Conservation (phyloP, 2,329 filamentous ascomycete genomes). For the Emericellopsis cladophorae region DNA sequence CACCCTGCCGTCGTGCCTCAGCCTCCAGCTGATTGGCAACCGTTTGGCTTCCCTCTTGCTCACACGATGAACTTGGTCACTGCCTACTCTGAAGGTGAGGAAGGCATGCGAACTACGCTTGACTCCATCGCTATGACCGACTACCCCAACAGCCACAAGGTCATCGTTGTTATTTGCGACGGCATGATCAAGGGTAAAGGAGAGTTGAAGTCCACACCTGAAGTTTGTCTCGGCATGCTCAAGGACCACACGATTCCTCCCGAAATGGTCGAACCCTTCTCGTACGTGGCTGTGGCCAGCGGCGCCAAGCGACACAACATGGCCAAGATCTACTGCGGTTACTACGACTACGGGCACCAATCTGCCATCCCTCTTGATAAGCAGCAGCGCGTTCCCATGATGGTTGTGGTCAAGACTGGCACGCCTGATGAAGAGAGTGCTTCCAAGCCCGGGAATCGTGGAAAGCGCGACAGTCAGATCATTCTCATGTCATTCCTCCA, state of each 20-base stretch:
- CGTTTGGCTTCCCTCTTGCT: slow-evolving; percentile 87
- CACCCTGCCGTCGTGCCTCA: slow-evolving; percentile 94
- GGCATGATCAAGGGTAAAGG: slow-evolving; percentile 95
- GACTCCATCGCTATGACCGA: slow-evolving; percentile 96
- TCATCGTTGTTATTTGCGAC: slow-evolving; percentile 91
- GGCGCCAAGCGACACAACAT: slow-evolving; percentile 98
- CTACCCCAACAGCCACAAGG: slow-evolving; percentile 98
- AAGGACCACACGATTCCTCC: slow-evolving; percentile 72
- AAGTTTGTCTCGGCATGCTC: slow-evolving; percentile 87
- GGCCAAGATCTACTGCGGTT: slow-evolving; percentile 96
- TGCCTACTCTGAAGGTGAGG: slow-evolving; percentile 89
- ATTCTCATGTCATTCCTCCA: slow-evolving; percentile 99
- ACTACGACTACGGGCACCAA: slow-evolving; percentile 86
- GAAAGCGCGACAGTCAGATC: slow-evolving; percentile 98
- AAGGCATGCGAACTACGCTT: slow-evolving; percentile 83
- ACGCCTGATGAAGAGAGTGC: slow-evolving; percentile 74
- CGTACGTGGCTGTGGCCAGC: slow-evolving; percentile 91
- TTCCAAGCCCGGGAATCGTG: slow-evolving; percentile 88
- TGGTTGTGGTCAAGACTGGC: slow-evolving; percentile 90
- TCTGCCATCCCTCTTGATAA: slow-evolving; percentile 72
- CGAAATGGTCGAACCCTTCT: slow-evolving; percentile 79
- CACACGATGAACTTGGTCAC: slow-evolving; percentile 93
- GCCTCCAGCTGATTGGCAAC: slow-evolving; percentile 92
- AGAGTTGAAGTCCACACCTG: slow-evolving; percentile 75
- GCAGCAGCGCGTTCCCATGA: slow-evolving; percentile 96